phyloP scores from a whole-genome alignment of 495 filamentous ascomycete species.

The Aspergillus indologenus region DNA sequence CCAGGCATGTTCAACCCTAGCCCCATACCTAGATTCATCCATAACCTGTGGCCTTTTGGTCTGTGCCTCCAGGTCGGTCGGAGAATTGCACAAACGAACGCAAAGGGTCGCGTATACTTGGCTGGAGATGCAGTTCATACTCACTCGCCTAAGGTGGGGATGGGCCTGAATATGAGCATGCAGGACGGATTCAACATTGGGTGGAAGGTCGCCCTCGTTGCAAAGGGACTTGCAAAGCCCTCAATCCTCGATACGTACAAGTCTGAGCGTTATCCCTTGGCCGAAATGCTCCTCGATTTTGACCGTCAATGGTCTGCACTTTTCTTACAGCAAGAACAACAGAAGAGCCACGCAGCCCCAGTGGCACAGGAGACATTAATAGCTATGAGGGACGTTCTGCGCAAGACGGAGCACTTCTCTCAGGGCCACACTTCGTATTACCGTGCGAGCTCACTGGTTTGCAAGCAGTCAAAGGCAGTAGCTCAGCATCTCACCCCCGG shows the following conservation, averaged over 20 bases:
- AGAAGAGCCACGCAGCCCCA: background rate
- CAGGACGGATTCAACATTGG: slow-evolving; percentile 71
- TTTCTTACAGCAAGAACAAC: slow-evolving; percentile 17
- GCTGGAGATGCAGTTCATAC: slow-evolving; percentile 82
- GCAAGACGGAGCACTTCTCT: slow-evolving; percentile 31
- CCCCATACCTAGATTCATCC: background rate
- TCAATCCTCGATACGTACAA: slow-evolving; percentile 68
- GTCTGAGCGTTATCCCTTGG: slow-evolving; percentile 64
- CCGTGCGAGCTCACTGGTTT: slow-evolving; percentile 28
- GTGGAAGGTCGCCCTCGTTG: slow-evolving; percentile 74
- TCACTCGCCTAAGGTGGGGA: slow-evolving; percentile 78
- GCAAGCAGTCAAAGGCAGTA: slow-evolving; percentile 18
- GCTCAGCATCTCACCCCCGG: slow-evolving; percentile 43
- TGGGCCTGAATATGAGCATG: slow-evolving; percentile 84
- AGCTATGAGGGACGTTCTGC: slow-evolving; percentile 29
- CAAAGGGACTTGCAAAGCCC: slow-evolving; percentile 53
- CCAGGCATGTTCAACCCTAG: slow-evolving; percentile 37
- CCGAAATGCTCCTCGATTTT: slow-evolving; percentile 68
- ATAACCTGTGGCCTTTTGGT: background rate
- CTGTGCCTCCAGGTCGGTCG: slow-evolving; percentile 45
- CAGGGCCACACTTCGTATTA: slow-evolving; percentile 39
- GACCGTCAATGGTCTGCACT: slow-evolving; percentile 43
- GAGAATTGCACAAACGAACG: slow-evolving; percentile 66
- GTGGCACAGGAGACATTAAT: slow-evolving; percentile 11
- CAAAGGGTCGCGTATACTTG: slow-evolving; percentile 68